Percentiles rank a stretch among this genome's conserved stretches.
These are phyloP conservation scores for Hypomontagnella monticulosa DNA, from an alignment of 495 filamentous ascomycete species.

Conservation along the genomic window DNA sequence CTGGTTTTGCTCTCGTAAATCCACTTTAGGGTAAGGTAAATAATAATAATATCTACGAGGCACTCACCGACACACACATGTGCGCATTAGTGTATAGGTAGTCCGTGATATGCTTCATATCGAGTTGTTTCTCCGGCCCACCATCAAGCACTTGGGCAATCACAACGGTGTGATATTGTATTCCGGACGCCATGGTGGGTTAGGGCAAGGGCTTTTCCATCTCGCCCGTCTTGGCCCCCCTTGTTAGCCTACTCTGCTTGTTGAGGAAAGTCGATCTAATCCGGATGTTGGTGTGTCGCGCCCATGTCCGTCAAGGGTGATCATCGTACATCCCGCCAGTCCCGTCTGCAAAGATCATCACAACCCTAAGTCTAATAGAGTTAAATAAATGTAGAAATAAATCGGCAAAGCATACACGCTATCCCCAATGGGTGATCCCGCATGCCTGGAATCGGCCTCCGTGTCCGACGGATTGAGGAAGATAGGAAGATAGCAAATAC, in stretches of 20 bases:
- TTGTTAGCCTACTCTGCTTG: slow-evolving; percentile 17
- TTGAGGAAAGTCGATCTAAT: slow-evolving; percentile 21
- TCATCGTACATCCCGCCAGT: slow-evolving; percentile 31
- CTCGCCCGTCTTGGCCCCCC: not conserved
- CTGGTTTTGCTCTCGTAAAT: slow-evolving; percentile 15
- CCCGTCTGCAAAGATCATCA: slow-evolving; percentile 38
- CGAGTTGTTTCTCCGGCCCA: slow-evolving; percentile 19
- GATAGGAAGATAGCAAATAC: not conserved
- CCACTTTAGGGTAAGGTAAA: slow-evolving; percentile 15
- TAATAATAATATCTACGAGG: slow-evolving; percentile 9
- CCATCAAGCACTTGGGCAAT: slow-evolving; percentile 35
- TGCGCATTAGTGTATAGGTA: not conserved
- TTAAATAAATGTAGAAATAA: slow-evolving; percentile 16
- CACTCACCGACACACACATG: slow-evolving; percentile 27
- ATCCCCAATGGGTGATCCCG: slow-evolving; percentile 25
- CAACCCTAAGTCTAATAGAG: slow-evolving; percentile 29
- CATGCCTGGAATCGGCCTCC: slow-evolving; percentile 16
- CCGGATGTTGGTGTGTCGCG: slow-evolving; percentile 20
- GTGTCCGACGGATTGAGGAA: slow-evolving; percentile 1
- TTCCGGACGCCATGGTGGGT: slow-evolving; percentile 15
- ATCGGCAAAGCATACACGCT: slow-evolving; percentile 14
- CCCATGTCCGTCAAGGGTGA: slow-evolving; percentile 28
- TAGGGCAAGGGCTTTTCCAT: slow-evolving; percentile 42
- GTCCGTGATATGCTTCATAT: slow-evolving; percentile 8
- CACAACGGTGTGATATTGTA: slow-evolving; percentile 26